phyloP scores from a whole-genome alignment of 108 stramenopile genomes.

The Nannochloropsis salina region DNA sequence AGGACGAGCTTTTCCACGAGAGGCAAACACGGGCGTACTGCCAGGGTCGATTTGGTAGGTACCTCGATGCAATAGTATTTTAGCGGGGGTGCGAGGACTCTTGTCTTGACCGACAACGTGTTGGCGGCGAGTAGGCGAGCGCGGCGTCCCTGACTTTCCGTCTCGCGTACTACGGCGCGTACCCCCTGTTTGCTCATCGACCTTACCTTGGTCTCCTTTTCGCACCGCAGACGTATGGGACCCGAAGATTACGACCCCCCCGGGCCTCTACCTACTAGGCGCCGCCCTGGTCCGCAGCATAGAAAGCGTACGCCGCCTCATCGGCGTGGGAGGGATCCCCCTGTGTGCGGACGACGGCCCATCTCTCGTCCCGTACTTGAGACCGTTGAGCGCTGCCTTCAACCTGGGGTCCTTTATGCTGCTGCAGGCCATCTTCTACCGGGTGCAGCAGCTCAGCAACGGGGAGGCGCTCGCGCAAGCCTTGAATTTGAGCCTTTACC shows the following conservation, averaged over 20 bases:
- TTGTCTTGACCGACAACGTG: no score
- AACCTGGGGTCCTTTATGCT: slow-evolving; percentile 21
- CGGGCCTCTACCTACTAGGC: slow-evolving; percentile 34
- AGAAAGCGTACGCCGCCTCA: background rate
- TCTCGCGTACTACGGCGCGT: no score
- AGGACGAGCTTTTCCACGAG: slow-evolving; percentile 46
- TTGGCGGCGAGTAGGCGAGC: no score
- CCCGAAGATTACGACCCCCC: slow-evolving; percentile 45
- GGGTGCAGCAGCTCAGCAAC: background rate
- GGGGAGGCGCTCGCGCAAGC: slow-evolving; percentile 38
- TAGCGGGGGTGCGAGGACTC: no score
- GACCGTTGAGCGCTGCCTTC: slow-evolving; percentile 33
- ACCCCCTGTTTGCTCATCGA: no score
- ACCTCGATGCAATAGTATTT: background rate
- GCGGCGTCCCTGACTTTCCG: no score
- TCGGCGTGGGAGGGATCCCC: background rate
- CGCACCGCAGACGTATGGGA: slow-evolving; percentile 27
- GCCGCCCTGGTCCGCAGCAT: slow-evolving; percentile 10
- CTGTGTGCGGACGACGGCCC: no score
- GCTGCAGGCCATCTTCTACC: slow-evolving; percentile 27
- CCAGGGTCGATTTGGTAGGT: slow-evolving; percentile 32
- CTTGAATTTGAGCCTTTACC: slow-evolving; percentile 31
- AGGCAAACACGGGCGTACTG: slow-evolving; percentile 37
- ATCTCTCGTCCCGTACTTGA: slow-evolving; percentile 18
- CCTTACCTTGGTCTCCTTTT: background rate